Conservation (phyloP, 1,284 basidiomycete genomes). For the Heterobasidion occidentale region DNA sequence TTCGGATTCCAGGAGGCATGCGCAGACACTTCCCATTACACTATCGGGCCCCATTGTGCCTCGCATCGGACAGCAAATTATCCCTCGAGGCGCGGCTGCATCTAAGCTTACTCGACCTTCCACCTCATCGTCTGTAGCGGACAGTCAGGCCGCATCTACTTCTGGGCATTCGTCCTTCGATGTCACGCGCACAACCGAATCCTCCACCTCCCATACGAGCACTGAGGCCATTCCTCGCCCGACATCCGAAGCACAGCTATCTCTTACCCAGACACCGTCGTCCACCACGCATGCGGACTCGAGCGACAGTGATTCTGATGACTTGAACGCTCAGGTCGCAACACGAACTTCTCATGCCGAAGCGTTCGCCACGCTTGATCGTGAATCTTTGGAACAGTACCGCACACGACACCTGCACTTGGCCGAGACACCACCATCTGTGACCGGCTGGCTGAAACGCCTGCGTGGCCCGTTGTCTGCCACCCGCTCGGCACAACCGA, state of each 20-base stretch:
- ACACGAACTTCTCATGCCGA: constrained; percentile 63
- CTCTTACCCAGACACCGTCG: not conserved
- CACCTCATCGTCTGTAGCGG: not conserved
- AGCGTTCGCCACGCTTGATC: constrained; percentile 61
- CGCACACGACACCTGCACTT: constrained; percentile 26
- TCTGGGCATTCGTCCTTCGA: constrained; percentile 7
- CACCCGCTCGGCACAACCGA: constrained; percentile 4
- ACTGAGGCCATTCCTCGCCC: not conserved
- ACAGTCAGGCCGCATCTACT: not conserved
- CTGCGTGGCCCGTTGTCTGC: constrained; percentile 1
- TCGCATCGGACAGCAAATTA: constrained; percentile 1
- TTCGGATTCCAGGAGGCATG: not conserved
- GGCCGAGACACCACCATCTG: constrained; percentile 14
- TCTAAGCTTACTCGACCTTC: constrained; percentile 1
- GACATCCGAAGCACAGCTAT: constrained; percentile 1
- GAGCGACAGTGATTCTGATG: constrained; percentile 26
- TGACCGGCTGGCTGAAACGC: constrained; percentile 6
- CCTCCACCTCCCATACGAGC: constrained; percentile 1
- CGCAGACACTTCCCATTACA: not conserved
- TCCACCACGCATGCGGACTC: constrained; percentile 2
- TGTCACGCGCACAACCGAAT: constrained; percentile 6
- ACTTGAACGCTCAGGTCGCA: constrained; percentile 24
- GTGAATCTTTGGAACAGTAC: constrained; percentile 34
- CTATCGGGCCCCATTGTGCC: not conserved
- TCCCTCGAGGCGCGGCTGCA: not conserved